Percentiles rank a stretch among this genome's conserved stretches.
These are phyloP conservation scores for Gillenia trifoliata DNA, from an alignment of 306 rosid genomes.

Conservation along the genomic window DNA sequence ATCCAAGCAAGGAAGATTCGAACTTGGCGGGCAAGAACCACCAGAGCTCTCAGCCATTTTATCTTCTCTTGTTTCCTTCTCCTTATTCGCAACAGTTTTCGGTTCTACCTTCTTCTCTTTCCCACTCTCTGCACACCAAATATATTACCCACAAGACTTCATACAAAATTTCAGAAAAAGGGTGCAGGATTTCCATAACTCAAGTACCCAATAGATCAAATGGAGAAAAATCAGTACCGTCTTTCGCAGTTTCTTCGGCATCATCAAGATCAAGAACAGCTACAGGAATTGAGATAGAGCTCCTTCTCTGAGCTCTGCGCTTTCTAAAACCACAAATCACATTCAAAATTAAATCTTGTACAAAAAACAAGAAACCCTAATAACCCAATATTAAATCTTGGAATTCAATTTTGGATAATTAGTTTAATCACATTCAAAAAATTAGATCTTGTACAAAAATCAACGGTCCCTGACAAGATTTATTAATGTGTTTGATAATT, in stretches of 20 bases:
- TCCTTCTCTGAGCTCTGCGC: slow-evolving; percentile 53
- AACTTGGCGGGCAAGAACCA: slow-evolving; percentile 25
- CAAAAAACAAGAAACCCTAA: background rate
- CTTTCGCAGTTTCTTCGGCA: slow-evolving; percentile 40
- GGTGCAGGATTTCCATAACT: background rate
- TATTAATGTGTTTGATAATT: no score
- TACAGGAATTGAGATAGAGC: slow-evolving; percentile 42
- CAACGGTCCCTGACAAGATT: no score
- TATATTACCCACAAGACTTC: background rate
- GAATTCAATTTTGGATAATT: no score
- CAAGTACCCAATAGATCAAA: no score
- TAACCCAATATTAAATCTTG: no score
- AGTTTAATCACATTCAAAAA: no score
- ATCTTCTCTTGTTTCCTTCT: slow-evolving; percentile 33
- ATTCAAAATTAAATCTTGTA: background rate
- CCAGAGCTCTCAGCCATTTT: slow-evolving; percentile 26
- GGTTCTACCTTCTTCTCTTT: slow-evolving; percentile 34
- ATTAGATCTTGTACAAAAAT: background rate
- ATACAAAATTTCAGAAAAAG: background rate
- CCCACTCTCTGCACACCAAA: slow-evolving; percentile 32
- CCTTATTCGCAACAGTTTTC: slow-evolving; percentile 19
- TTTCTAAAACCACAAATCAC: slow-evolving; percentile 42
- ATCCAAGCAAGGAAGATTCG: slow-evolving; percentile 71
- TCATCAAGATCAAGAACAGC: slow-evolving; percentile 73
- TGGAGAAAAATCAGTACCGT: slow-evolving; percentile 33